Base-by-base conservation (phyloP, 139 green algal genomes). In the Tetradesmus lagerheimii region DNA sequence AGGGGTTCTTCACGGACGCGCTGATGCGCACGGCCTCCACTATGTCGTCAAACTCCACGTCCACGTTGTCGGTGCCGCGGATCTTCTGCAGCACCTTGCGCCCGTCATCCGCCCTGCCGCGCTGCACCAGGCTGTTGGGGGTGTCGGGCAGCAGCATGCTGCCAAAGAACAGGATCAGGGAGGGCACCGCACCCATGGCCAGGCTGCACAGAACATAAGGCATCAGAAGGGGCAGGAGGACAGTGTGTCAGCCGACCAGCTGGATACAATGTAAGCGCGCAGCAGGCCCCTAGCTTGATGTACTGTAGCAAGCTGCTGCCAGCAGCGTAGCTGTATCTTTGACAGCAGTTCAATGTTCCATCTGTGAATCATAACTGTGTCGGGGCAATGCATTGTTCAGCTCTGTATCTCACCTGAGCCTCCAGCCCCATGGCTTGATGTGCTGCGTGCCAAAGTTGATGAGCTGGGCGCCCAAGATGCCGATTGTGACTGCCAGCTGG, bases 81-180 rank as follows among this genome's bases (percentile, higher is more conserved):
- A 96, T 90, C 2, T 83, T 77, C 83, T 93, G 50, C 82, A 97
- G 92, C 45, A 97, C 93, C 0, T 34, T 23, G 9, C 83, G 80
- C 0, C 86, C 95, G 15, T 93, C 50, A 18, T 95, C 94, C 5
- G 45, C 1, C 12, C 93, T 43, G n/a, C 95, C 95, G 27, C 96
- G 92, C 92, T 95, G 92, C 11, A 96, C 87, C 41, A 98, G 92
- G 5, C 89, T 95, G 94, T 97, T 98, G 85, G 95, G 96, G 0
- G 96, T 97, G 31, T 98, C 95, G 1, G 95, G 94, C 74, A 98
- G 90, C 39, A 96, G 50, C 27, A 97, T 80, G 77, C 85, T 89
- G 31, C 96, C 95, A 45, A 95, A 37, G 76, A 95, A 90, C 29
- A 97, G 85, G 1, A 95, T 64, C 9, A 95, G 57, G 9, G 91